A percentile compares a stretch with the other conserved stretches of the same genome.
Conservation (phyloP, 805 yeast species). For the Lipomyces yamanashiensis region DNA sequence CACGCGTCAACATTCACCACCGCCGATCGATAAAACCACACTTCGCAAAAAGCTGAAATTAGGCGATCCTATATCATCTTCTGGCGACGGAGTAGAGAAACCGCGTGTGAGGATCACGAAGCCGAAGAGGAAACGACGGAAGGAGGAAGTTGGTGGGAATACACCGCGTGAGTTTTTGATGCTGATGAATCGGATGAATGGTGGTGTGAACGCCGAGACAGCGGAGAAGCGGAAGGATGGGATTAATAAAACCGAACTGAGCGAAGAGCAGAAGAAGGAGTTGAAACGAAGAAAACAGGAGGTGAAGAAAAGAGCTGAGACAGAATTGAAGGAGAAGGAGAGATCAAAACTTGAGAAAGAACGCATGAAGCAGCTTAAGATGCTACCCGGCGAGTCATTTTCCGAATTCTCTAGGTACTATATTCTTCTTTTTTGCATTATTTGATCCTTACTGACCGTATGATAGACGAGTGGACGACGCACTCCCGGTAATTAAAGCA, state of each 20-base stretch:
- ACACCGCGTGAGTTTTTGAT: conserved; percentile 45
- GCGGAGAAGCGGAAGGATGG: background rate
- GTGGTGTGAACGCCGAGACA: background rate
- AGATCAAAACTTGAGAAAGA: conserved; percentile 9
- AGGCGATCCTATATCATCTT: background rate
- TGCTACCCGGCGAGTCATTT: conserved; percentile 47
- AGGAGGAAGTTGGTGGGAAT: conserved; percentile 41
- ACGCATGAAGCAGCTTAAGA: conserved; percentile 33
- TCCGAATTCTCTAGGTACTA: conserved; percentile 43
- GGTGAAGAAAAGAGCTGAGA: conserved; percentile 17
- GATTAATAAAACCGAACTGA: background rate
- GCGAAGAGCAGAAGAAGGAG: background rate
- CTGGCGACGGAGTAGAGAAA: background rate
- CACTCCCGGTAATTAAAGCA: conserved; percentile 48
- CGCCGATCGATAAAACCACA: conserved; percentile 9
- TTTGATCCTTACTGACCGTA: background rate
- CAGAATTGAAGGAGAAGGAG: conserved; percentile 16
- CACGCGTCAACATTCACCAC: conserved; percentile 26
- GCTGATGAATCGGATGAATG: conserved; percentile 40
- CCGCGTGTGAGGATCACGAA: conserved; percentile 4
- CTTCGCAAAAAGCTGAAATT: conserved; percentile 1
- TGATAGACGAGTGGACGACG: conserved; percentile 48
- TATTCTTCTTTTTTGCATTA: background rate
- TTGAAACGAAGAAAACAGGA: conserved; percentile 8
- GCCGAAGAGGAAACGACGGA: conserved; percentile 27